Base-by-base conservation (phyloP, 2,329 filamentous ascomycete species). In the Aspergillus tanneri region DNA sequence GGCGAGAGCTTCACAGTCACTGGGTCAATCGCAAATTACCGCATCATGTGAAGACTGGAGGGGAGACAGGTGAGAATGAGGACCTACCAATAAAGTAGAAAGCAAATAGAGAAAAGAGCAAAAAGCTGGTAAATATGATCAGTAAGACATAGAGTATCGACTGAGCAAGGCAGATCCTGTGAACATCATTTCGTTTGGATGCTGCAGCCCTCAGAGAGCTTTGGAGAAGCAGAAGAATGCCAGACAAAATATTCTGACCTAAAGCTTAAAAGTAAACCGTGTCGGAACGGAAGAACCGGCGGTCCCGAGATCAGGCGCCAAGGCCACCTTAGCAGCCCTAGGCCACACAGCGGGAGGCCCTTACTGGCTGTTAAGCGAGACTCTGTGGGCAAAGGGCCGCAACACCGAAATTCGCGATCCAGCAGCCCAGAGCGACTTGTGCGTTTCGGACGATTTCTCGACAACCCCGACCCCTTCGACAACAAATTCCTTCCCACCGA, bases 11-110 rank as follows among this genome's bases (percentile, higher is more conserved):
- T 89, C 90, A 91, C 83, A 84, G 77, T 77, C 72, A 72, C 72
- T 76, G 79, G 81, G 87, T 96, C 90, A 95, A 92, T 92, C 90
- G 91, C 90, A 96, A 96, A 96, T 96, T 96, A 89, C 88, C 78
- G 87, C 90, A 95, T 96, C 91, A 88, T 86, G 51, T 61, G 50
- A 64, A 51, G 55, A 50, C 49, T 32, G 46, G 43, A 19, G 23
- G 11, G 19, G 18, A 12, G 12, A 24, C 21, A 12, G 4, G 6
- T 27, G 19, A 10, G 14, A 25, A n/a, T 27, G 14, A 18, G 5
- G 30, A 34, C 30, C 30, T 34, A 34, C 30, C 30, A 34, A 18
- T 19, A 18, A n/a, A n/a, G n/a, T n/a, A 34, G 16, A 19, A 19
- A 34, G 7, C 5, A 18, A 19, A 2, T 9, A 28, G 6, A 9